Conservation (phyloP, 768 basidiomycete genomes). For the Mycena metata region DNA sequence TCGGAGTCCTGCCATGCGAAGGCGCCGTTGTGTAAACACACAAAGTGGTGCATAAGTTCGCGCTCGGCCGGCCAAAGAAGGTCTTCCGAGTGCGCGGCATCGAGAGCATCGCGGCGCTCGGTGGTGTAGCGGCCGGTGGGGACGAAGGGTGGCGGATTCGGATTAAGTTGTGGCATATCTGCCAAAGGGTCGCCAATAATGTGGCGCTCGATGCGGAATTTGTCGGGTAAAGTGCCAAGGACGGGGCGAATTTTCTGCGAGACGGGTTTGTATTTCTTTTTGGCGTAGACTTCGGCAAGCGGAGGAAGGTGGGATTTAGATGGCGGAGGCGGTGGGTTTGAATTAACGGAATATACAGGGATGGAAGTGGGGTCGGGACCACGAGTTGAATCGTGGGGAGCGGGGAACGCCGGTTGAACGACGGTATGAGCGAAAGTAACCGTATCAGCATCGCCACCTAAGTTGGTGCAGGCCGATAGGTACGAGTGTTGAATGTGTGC, state of each 20-base stretch:
- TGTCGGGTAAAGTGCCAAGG: conserved; percentile 34
- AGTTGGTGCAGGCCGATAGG: conserved; percentile 21
- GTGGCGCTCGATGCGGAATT: conserved; percentile 38
- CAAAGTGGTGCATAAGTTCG: conserved; percentile 7
- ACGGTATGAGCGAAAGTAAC: conserved; percentile 16
- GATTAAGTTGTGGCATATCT: conserved; percentile 27
- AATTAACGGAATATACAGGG: not conserved
- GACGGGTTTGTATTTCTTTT: conserved; percentile 44
- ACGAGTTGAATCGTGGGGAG: conserved; percentile 29
- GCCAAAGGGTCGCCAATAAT: conserved; percentile 37
- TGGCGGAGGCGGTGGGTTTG: not conserved
- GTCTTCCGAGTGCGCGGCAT: not conserved
- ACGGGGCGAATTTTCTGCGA: conserved; percentile 39
- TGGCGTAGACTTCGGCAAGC: conserved; percentile 12
- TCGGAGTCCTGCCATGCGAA: conserved; percentile 35
- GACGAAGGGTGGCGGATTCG: conserved; percentile 22
- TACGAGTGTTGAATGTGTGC: conserved; percentile 8
- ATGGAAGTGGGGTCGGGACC: not conserved
- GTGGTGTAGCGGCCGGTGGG: conserved; percentile 31
- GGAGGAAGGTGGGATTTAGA: conserved; percentile 4
- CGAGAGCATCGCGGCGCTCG: conserved; percentile 6
- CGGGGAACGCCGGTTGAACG: conserved; percentile 23
- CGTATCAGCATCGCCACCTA: conserved; percentile 9
- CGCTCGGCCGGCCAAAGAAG: conserved; percentile 31
- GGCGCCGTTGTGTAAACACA: not conserved